Conservation (phyloP, 1,284 basidiomycete genomes). For the Ceraceosorus guamensis region DNA sequence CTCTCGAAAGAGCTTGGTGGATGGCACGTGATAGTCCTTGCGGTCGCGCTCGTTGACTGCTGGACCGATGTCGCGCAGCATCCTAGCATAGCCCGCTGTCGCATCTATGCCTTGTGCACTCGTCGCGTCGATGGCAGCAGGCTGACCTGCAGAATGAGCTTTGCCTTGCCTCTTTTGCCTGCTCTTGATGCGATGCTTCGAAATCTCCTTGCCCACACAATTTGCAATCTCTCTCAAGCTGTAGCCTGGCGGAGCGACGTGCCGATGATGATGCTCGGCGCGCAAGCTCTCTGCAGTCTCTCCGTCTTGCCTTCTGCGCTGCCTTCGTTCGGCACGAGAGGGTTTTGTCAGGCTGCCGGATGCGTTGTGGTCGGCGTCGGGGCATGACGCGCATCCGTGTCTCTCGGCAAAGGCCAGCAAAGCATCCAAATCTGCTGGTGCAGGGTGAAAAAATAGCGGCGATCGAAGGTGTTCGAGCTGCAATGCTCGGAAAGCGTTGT, state of each 20-base stretch:
- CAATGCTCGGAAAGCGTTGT: constrained; percentile 23
- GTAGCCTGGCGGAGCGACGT: too few relatives aligned
- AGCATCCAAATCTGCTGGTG: constrained; percentile 46
- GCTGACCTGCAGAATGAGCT: too few relatives aligned
- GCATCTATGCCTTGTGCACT: constrained; percentile 9
- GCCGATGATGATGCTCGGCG: too few relatives aligned
- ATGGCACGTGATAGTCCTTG: constrained; percentile 47
- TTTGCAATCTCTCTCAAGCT: constrained; percentile 45
- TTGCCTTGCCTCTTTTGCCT: constrained; percentile 10
- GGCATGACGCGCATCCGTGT: not conserved
- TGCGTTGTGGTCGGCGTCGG: too few relatives aligned
- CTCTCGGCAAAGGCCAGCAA: constrained; percentile 42
- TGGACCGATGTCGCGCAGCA: constrained; percentile 10
- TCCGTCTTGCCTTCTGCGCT: constrained; percentile 5
- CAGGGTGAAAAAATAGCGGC: constrained; percentile 50
- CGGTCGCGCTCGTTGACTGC: constrained; percentile 49
- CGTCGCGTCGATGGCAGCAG: too few relatives aligned
- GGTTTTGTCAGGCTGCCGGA: too few relatives aligned
- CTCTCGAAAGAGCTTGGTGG: constrained; percentile 37
- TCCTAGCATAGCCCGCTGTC: too few relatives aligned
- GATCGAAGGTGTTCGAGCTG: constrained; percentile 43
- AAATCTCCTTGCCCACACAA: constrained; percentile 48
- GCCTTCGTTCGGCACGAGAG: not conserved
- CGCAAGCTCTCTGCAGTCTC: too few relatives aligned
- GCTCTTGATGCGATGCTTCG: constrained; percentile 48